Evolutionary conservation across 306 rosid species (phyloP), one percentile per base, ranked within the genome.

Genomic region (Rubus idaeus): DNA sequence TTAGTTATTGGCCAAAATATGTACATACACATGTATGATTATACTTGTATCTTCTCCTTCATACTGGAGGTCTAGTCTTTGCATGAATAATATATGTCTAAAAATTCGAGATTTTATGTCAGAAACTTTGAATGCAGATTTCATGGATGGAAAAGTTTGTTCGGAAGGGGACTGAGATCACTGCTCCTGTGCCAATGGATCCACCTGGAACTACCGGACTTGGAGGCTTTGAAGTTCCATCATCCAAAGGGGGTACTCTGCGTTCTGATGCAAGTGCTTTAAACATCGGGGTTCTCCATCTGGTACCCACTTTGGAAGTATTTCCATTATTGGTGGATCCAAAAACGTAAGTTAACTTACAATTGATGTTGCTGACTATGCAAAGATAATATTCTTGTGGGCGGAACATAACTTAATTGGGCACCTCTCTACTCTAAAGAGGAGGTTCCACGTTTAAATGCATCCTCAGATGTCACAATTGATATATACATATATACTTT

Each of bases 131-230:
- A 51, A 60, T 86, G 76, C 86, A 96, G 99, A 96, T 96, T 82
- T 92, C 99, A 6, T 96, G 99, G 99, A 96, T 96, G 98, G 99
- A 92, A 84, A 96, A 96, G 86, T 92, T 96, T 85, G 76, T 92
- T 77, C 94, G 20, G 77, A 92, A 84, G 82, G 97, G 99, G 76
- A 96, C 93, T 72, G 99, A 96, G 89, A 96, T 96, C 79, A 91
- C 94, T 78, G 99, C 99, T 44, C 99, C 99, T 45, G 99, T 91
- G 75, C 99, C 99, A 20, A 92, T 81, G 94, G 85, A 89, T 80
- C 96, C 98, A 49, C 81, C 88, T 76, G 99, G 93, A 76, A 96
- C 99, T 74, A 96, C 99, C 60, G 99, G 98, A 60, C 98, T 96
- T 76, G 99, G 99, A 73, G 99, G 99, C 80, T 96, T 96, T 83